A percentile compares a stretch with the other conserved stretches of the same genome.
Evolutionary conservation across 495 filamentous ascomycete genomes (phyloP).

Genomic region (Bathelium albidoporum): DNA sequence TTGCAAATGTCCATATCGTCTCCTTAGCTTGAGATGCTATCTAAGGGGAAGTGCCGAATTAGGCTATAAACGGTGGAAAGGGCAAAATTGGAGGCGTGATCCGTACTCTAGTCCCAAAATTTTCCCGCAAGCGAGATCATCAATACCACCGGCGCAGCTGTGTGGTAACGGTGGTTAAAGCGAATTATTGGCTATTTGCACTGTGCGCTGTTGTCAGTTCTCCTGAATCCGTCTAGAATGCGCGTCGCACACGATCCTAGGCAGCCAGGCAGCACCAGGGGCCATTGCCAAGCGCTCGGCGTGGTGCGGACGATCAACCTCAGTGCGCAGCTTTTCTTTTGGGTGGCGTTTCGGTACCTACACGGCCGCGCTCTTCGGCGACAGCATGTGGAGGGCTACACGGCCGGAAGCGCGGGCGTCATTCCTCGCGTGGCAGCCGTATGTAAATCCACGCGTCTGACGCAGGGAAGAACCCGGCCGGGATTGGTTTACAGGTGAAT

Average conservation of each 20-base stretch:
- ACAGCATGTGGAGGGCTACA: no score
- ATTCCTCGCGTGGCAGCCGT: slow-evolving; percentile 4
- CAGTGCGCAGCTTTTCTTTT: background rate
- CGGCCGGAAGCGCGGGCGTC: background rate
- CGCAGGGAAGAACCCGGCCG: background rate
- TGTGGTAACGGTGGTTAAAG: background rate
- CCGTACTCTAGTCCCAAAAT: background rate
- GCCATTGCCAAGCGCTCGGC: background rate
- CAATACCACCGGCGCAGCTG: background rate
- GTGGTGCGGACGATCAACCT: background rate
- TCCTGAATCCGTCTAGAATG: background rate
- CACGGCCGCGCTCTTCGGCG: background rate
- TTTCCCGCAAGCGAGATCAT: slow-evolving; percentile 4
- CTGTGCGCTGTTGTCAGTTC: background rate
- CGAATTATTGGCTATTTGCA: background rate
- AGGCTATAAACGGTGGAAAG: background rate
- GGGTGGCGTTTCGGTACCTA: background rate
- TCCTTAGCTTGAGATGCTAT: background rate
- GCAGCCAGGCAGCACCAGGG: background rate
- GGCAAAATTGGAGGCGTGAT: background rate
- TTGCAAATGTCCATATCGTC: background rate
- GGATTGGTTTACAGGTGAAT: no score
- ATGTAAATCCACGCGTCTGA: background rate
- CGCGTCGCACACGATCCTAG: background rate
- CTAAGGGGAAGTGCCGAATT: background rate